These are phyloP conservation scores for Castanopsis chinensis DNA, from an alignment of 306 rosid genomes.

Conservation along the genomic window DNA sequence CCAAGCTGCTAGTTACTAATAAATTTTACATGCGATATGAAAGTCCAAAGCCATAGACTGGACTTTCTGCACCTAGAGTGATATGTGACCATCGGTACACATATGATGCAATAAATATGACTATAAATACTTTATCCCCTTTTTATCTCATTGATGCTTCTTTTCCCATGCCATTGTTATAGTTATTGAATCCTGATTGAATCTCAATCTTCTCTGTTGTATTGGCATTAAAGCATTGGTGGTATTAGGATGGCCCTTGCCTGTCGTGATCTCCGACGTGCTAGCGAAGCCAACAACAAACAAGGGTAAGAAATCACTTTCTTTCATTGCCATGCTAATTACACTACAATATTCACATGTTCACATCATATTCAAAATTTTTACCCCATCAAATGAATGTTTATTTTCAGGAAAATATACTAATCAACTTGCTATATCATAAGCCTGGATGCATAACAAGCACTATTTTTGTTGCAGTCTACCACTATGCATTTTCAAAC, in stretches of 20 bases:
- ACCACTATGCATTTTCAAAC: no score
- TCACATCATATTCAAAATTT: no score
- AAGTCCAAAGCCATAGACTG: not conserved
- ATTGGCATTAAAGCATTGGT: slow-evolving; percentile 6
- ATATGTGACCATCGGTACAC: not conserved
- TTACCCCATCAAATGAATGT: no score
- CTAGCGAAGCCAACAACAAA: not conserved
- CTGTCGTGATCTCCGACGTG: slow-evolving; percentile 9
- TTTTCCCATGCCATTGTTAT: not conserved
- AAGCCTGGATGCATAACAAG: no score
- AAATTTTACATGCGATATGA: not conserved
- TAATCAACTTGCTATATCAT: no score
- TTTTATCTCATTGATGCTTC: not conserved
- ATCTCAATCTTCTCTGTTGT: not conserved
- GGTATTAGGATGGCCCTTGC: not conserved
- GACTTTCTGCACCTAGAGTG: not conserved
- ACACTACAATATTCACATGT: no score
- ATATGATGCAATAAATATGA: not conserved
- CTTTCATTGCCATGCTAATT: not conserved
- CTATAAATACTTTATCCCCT: not conserved
- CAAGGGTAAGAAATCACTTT: not conserved
- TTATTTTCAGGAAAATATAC: no score
- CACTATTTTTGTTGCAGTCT: no score
- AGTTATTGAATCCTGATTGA: not conserved
- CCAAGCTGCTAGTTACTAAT: no score